Base-by-base conservation (phyloP, 495 filamentous ascomycete genomes). In the Zalerion maritima region DNA sequence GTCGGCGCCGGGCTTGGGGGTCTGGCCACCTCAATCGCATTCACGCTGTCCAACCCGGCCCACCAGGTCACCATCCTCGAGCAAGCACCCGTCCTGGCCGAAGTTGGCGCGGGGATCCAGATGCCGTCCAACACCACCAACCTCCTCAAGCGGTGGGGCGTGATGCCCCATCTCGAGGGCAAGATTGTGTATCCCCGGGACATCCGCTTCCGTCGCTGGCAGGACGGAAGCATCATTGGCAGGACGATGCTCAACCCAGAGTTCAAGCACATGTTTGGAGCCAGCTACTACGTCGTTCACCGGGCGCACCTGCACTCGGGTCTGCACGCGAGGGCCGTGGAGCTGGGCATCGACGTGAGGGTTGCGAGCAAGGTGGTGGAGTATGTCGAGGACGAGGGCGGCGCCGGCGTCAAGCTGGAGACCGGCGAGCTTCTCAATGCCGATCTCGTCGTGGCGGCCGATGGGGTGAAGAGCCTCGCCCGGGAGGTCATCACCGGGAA, bases 1-100 rank as follows among this genome's bases (percentile, higher is more conserved):
- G 54, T 64, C 10, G 66, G 66, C 2, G 66, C 60, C 14, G 66
- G 64, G 0, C 43, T 71, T 1, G 64, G 66, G 6, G 67, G 67
- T 17, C 39, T 71, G 7, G 50, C 63, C 18, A 55, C 58, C 13
- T 57, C 67, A 6, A 62, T 71, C 38, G 62, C 56, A 2, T n/a
- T n/a, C n/a, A n/a, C n/a, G n/a, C 48, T 65, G 10, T 40, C 49
- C 12, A 45, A 32, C 14, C 40, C 40, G 7, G 66, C 64, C 5
- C 59, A 70, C 20, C 34, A 37, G 0, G 58, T 72, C 4, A 62
- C 51, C 1, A 46, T 71, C 6, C 45, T 65, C 14, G 67, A 72
- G 30, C 55, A 63, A 37, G 47, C 62, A 4, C 19, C 28, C 5
- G 35, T 47, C 9, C 41, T 70, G 2, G 48, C 10, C 11, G 22